Conservation (phyloP, 2,329 filamentous ascomycete species). For the Plenodomus tracheiphilus region DNA sequence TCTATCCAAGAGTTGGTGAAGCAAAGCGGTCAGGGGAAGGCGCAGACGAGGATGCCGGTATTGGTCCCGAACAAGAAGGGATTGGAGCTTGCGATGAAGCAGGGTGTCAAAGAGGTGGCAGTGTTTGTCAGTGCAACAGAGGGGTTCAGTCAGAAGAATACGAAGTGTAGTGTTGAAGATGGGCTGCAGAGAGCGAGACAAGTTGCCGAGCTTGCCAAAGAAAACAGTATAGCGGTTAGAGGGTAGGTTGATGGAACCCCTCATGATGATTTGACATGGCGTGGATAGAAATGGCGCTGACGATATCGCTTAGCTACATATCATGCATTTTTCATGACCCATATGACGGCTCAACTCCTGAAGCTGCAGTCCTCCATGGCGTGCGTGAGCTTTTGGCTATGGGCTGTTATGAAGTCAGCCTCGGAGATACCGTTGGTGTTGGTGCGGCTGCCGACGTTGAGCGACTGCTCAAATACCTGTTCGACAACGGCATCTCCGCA, state of each 20-base stretch:
- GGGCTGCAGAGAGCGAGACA: conserved; percentile 40
- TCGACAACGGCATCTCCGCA: conserved; percentile 19
- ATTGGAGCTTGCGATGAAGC: conserved; percentile 60
- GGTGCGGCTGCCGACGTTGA: conserved; percentile 30
- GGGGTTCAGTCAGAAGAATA: conserved; percentile 49
- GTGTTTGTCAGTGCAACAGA: conserved; percentile 50
- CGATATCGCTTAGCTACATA: conserved; percentile 2
- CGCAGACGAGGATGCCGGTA: conserved; percentile 33
- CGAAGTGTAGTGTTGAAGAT: conserved; percentile 46
- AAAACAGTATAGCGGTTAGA: conserved; percentile 8
- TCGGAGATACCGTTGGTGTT: conserved; percentile 31
- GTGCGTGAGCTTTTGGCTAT: conserved; percentile 16
- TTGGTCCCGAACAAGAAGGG: conserved; percentile 49
- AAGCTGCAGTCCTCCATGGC: conserved; percentile 14
- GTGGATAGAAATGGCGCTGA: too few species aligned
- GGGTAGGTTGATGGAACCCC: conserved; percentile 9
- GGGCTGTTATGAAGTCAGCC: conserved; percentile 32
- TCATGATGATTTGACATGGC: too few species aligned
- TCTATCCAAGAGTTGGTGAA: not conserved
- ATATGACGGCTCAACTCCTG: conserved; percentile 34
- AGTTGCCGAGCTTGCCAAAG: conserved; percentile 36
- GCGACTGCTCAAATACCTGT: conserved; percentile 38
- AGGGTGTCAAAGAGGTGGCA: conserved; percentile 44
- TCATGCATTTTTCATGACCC: conserved; percentile 50
- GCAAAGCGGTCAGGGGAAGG: not conserved